A percentile compares a stretch with the other conserved stretches of the same genome.
phyloP scores from a whole-genome alignment of 2,329 filamentous ascomycete genomes.

The Neocucurbitaria cava region DNA sequence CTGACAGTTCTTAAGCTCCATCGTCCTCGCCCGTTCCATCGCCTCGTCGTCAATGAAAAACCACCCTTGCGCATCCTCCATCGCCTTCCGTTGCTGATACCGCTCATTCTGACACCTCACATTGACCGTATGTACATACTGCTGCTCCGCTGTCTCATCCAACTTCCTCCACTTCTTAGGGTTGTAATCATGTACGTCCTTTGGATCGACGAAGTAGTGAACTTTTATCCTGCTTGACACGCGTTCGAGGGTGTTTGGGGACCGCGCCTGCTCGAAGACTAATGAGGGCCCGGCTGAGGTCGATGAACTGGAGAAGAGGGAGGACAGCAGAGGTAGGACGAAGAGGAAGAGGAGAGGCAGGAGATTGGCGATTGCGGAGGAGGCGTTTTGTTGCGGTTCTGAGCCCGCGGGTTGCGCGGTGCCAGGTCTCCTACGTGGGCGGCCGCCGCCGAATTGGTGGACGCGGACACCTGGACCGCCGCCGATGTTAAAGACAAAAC shows the following conservation, averaged over 20 bases:
- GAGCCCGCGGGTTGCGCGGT: constrained; percentile 61
- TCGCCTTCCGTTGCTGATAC: constrained; percentile 67
- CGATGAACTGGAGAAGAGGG: constrained; percentile 66
- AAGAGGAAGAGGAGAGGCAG: constrained; percentile 87
- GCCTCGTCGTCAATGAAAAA: constrained; percentile 82
- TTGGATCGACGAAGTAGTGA: constrained; percentile 84
- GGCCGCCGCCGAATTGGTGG: constrained; percentile 88
- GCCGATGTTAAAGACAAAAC: constrained; percentile 94
- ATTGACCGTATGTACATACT: constrained; percentile 71
- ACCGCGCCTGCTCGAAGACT: constrained; percentile 73
- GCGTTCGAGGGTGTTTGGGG: constrained; percentile 77
- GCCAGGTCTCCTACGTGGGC: constrained; percentile 76
- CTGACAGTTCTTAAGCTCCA: constrained; percentile 67
- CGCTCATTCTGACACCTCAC: constrained; percentile 78
- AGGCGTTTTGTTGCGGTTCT: constrained; percentile 60
- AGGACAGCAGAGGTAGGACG: constrained; percentile 80
- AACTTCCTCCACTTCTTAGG: constrained; percentile 73
- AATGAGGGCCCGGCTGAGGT: constrained; percentile 70
- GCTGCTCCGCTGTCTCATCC: constrained; percentile 78
- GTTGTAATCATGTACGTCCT: constrained; percentile 75
- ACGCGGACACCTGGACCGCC: constrained; percentile 91
- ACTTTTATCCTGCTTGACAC: constrained; percentile 74
- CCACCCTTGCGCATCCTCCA: constrained; percentile 85
- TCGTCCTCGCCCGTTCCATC: constrained; percentile 71
- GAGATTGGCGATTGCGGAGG: constrained; percentile 70